Evolutionary conservation across 441 rosid genomes (phyloP), one percentile per base, ranked within the genome.

Genomic region (Croton setiger): DNA sequence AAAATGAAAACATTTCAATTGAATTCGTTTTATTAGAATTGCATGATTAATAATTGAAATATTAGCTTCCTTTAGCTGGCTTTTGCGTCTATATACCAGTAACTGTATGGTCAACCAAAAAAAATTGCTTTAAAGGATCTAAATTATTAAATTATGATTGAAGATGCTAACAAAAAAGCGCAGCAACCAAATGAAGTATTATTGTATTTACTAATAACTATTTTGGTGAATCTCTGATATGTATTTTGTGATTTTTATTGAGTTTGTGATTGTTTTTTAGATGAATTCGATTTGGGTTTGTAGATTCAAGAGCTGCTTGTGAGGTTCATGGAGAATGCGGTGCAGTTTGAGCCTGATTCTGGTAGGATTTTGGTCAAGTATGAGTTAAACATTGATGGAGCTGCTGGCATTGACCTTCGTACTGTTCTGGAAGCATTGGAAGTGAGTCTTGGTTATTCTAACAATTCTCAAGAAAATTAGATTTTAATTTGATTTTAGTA

Each of bases 301-400:
- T 79, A 95, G 99, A 88, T 95, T 81, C 99, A 92, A 88, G 92
- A 83, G 60, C 65, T 90, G 81, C 92, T 95, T 60, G 85, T 81
- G 55, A 89, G 79, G 71, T 83, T 90, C 61, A 76, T 88, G 89
- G 93, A 82, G 58, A 83, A 62, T 64, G 97, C 96, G 31, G 91
- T 95, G 75, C 82, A 4, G 73, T 89, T 87, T 52, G 91, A 90
- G 75, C 86, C 65, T 49, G 90, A 86, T 53, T 67, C 85, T 47
- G 71, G 76, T 64, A 76, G 70, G 64, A 77, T 91, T 61, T 70
- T 67, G 68, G 91, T 95, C 75, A 86, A 74, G 74, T 86, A 84
- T 84, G 72, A 56, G 70, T 66, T 82, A 59, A 74, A 70, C 73
- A 68, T 80, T 57, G 85, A 83, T 72, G 89, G 87, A 72, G 75